Base-by-base conservation (phyloP, 805 yeast species). In the Candida adriatica region DNA sequence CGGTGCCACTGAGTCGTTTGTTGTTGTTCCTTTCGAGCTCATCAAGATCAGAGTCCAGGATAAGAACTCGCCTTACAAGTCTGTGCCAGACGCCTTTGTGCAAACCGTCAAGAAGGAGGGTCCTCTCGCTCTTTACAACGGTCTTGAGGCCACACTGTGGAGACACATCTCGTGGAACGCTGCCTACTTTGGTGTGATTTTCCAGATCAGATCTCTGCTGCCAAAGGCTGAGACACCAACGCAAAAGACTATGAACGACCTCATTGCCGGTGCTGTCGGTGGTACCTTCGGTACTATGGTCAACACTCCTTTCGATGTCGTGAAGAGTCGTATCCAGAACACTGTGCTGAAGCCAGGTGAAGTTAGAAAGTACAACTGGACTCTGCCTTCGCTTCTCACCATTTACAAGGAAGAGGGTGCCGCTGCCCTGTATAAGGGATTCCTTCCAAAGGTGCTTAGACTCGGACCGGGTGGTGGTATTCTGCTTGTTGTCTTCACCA, bases 381-480 rank as follows among this genome's bases (percentile, higher is more conserved):
- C 96, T 13, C 50, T 77, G 45, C 96, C 96, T 24, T 73, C 94
- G 4, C 63, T 92, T 37, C 55, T 68, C 26, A 68, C 77, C 13
- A 84, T 92, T 16, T 75, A 77, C 49, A 75, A 67, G 56, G 97
- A 90, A 62, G 99, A 92, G 69, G 98, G 99, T 18, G 73, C 86
- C 49, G 66, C 63, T 29, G 96, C 97, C 6, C 71, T 92, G 37
- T 90, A 88, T 63, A 90, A 88, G 66, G 98, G 98, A 24, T 90
- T 92, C 73, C 56, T 88, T 43, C 99, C 99, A 46, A 92, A 92
- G 69, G 96, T 92, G 9, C 69, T 92, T 55, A 79, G 99, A 73
- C 70, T 92, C 46, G 98, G 97, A 29, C 98, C 99, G 39, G 99
- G 99, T 54, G 99, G 99, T 59, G 99, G 99, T 68, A 87, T 92